These are phyloP conservation scores for Alternaria alternata DNA, from an alignment of 2,329 filamentous ascomycete genomes.

Conservation along the genomic window DNA sequence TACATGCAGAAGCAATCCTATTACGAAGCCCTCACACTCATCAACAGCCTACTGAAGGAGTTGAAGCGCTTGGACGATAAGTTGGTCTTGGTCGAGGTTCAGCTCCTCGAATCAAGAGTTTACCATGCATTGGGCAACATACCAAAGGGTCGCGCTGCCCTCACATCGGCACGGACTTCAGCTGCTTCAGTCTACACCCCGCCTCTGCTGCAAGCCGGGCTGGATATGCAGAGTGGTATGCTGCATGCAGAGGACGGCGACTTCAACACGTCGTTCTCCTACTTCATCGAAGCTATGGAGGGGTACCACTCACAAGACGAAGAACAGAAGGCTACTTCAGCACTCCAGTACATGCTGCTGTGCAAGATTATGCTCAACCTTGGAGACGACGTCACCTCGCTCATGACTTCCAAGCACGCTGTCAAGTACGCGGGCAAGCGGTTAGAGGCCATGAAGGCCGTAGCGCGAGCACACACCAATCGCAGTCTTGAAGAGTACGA, in stretches of 20 bases:
- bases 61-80: conserved; percentile 99
- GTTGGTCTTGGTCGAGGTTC: conserved; percentile 95
- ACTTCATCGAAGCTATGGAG: conserved; percentile 98
- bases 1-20: conserved; percentile 98
- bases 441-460: conserved; percentile 98
- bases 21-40: conserved; percentile 95
- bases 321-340: conserved; percentile 86
- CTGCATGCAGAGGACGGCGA: conserved; percentile 98
- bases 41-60: conserved; percentile 95
- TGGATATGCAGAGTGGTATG: conserved; percentile 99
- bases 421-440: conserved; percentile 95
- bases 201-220: conserved; percentile 89
- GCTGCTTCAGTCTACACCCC: conserved; percentile 98
- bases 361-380: conserved; percentile 99
- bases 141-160: conserved; percentile 90
- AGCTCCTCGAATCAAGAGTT: conserved; percentile 93
- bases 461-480: conserved; percentile 93
- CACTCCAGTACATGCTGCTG: conserved; percentile 98
- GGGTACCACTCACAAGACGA: conserved; percentile 96
- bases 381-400: conserved; percentile 91
- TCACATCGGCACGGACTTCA: conserved; percentile 92
- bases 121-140: conserved; percentile 98
- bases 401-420: conserved; percentile 96
- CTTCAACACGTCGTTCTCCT: conserved; percentile 98
- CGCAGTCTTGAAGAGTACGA: conserved; percentile 98